Evolutionary conservation across 495 filamentous ascomycete species (phyloP).

Genomic region (Penicillium roqueforti): DNA sequence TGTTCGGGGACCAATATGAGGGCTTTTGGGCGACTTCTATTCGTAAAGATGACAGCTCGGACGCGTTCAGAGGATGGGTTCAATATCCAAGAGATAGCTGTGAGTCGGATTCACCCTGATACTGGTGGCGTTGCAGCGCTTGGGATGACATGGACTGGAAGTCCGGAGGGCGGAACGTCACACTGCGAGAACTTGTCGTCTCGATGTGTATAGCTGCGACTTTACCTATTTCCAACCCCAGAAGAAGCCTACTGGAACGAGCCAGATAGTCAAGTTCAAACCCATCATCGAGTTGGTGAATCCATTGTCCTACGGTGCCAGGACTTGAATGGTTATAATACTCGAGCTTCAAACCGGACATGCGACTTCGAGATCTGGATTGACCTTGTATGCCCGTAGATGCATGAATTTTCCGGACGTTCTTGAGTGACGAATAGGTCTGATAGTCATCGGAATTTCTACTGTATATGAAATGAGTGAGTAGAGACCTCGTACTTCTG

Average conservation of each 20-base stretch:
- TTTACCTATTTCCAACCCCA: not conserved
- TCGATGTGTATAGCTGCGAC: not conserved
- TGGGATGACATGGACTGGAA: not conserved
- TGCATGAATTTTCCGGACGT: constrained; percentile 15
- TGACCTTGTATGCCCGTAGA: constrained; percentile 11
- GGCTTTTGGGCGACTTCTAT: not conserved
- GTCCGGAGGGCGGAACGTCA: not conserved
- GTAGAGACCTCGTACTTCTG: not conserved
- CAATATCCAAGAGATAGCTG: not conserved
- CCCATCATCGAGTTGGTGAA: not conserved
- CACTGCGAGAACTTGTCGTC: not conserved
- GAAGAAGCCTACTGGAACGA: not conserved
- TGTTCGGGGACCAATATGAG: not conserved
- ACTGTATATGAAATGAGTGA: not conserved
- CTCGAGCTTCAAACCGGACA: constrained; percentile 14
- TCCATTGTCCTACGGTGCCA: not conserved
- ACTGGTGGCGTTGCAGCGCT: not conserved
- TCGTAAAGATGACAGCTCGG: not conserved
- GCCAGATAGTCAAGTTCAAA: not conserved
- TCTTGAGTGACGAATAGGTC: constrained; percentile 17
- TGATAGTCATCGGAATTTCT: constrained; percentile 6
- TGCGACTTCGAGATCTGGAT: constrained; percentile 9
- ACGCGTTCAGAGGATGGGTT: not conserved
- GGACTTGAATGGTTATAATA: not conserved
- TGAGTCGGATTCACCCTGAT: not conserved